phyloP scores from a whole-genome alignment of 768 basidiomycete species.

The Phylloporus sp. region DNA sequence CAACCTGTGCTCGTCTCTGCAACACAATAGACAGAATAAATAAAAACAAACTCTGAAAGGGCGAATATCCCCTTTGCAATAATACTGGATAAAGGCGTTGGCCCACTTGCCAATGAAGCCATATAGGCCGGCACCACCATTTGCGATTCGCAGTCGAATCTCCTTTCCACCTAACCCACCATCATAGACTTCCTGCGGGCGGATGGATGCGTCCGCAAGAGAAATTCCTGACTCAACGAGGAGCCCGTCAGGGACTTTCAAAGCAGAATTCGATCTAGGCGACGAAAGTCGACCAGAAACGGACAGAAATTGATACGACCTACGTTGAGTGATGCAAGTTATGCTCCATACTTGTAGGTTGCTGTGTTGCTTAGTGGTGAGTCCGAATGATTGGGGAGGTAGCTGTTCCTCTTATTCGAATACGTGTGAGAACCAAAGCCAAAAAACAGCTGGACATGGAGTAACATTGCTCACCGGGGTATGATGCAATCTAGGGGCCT shows the following conservation, averaged over 20 bases:
- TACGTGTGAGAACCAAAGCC: background rate
- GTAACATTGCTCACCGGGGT: background rate
- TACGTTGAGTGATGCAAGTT: slow-evolving; percentile 4
- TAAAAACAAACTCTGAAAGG: slow-evolving; percentile 26
- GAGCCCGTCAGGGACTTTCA: slow-evolving; percentile 1
- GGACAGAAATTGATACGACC: background rate
- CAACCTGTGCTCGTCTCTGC: slow-evolving; percentile 35
- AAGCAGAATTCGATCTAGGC: slow-evolving; percentile 1
- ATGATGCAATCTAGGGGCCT: background rate
- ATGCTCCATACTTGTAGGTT: background rate
- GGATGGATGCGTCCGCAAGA: slow-evolving; percentile 3
- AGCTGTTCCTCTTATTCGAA: background rate
- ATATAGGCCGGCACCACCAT: slow-evolving; percentile 49
- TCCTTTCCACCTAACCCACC: slow-evolving; percentile 35
- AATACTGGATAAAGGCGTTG: slow-evolving; percentile 40
- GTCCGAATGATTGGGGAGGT: background rate
- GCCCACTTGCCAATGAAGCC: slow-evolving; percentile 48
- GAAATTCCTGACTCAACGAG: slow-evolving; percentile 2
- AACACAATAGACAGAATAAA: slow-evolving; percentile 19
- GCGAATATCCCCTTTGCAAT: slow-evolving; percentile 15
- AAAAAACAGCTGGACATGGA: background rate
- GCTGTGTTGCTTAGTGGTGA: background rate
- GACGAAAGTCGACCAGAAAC: background rate
- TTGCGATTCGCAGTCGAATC: slow-evolving; percentile 45
- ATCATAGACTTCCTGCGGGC: slow-evolving; percentile 34